Percentiles rank a stretch among this genome's conserved stretches.
Conservation (phyloP, 441 rosid genomes). For the Kokia cookei region DNA sequence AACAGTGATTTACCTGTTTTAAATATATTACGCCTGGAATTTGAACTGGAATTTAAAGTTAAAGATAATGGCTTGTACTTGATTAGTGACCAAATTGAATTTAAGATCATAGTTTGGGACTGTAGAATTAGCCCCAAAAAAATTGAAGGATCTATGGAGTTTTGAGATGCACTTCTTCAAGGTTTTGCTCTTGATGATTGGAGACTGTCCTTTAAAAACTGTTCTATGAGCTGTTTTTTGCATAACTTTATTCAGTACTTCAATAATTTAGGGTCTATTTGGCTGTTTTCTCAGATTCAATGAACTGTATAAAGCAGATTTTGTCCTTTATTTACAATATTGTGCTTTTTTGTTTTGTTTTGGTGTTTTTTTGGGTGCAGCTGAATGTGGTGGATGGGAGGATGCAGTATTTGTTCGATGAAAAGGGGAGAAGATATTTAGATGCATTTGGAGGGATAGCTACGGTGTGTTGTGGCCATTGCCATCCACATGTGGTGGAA, state of each 20-base stretch:
- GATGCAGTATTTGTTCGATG: constrained; percentile 94
- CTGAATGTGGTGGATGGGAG: constrained; percentile 81
- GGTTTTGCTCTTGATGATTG: background rate
- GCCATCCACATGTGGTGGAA: constrained; percentile 75
- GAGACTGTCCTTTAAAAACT: background rate
- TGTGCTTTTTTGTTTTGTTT: background rate
- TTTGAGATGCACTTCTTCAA: background rate
- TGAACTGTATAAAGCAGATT: background rate
- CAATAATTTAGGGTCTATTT: background rate
- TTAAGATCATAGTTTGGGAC: background rate
- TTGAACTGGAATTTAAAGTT: background rate
- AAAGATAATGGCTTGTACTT: background rate
- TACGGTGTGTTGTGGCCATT: constrained; percentile 88
- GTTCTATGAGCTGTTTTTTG: too few species aligned
- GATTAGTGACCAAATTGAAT: background rate
- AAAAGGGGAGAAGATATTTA: constrained; percentile 66
- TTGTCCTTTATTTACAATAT: background rate
- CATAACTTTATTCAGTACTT: background rate
- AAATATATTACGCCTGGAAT: background rate
- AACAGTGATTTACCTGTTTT: too few species aligned
- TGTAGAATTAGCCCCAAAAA: background rate
- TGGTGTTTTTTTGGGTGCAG: constrained; percentile 24
- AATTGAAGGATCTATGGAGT: background rate
- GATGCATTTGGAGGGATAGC: constrained; percentile 96
- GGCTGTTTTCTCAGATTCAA: background rate